Base-by-base conservation (phyloP, 2,329 filamentous ascomycete genomes). In the Pochonia chlamydosporia region DNA sequence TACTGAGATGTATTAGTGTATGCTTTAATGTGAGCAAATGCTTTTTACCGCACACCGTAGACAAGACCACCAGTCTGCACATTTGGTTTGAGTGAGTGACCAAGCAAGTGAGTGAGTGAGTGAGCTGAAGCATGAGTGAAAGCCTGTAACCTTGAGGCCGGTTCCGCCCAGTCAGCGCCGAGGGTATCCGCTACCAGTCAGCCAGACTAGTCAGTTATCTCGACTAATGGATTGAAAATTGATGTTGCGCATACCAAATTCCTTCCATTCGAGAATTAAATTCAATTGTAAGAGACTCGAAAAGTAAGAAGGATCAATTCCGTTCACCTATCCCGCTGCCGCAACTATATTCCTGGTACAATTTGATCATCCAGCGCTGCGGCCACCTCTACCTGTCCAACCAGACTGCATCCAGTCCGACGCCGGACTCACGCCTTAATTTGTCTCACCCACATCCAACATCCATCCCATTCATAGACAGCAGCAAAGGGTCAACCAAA, bases 91-190 rank as follows among this genome's bases (percentile, higher is more conserved):
- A n/a, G n/a, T n/a, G n/a, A n/a, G n/a, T n/a, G n/a, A n/a, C n/a
- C n/a, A n/a, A n/a, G n/a, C n/a, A n/a, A 28, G 26, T 28, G 13
- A 13, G 26, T 28, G 13, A 7, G 7, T 28, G 7, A 28, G 26
- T 28, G 13, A 7, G 13, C 26, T 28, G 26, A 28, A 13, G 26
- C 26, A 28, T 7, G 26, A 7, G 7, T 7, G 48, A 44, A 47
- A 30, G 26, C 23, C 46, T 37, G 26, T 44, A 39, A 31, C 42
- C 36, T 16, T 40, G 20, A 40, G 28, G 33, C 43, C 43, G 44
- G 52, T 43, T 42, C 40, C 40, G 55, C 46, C 16, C 33, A 20
- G n/a, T 18, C 33, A 36, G 18, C 16, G 2, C 33, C 33, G 18
- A 18, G 18, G n/a, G 16, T 36, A 36, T 36, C 33, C 25, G 40